Percentiles rank a stretch among this genome's conserved stretches.
These are phyloP conservation scores for Russula abietina DNA, from an alignment of 768 basidiomycete species.

Conservation along the genomic window DNA sequence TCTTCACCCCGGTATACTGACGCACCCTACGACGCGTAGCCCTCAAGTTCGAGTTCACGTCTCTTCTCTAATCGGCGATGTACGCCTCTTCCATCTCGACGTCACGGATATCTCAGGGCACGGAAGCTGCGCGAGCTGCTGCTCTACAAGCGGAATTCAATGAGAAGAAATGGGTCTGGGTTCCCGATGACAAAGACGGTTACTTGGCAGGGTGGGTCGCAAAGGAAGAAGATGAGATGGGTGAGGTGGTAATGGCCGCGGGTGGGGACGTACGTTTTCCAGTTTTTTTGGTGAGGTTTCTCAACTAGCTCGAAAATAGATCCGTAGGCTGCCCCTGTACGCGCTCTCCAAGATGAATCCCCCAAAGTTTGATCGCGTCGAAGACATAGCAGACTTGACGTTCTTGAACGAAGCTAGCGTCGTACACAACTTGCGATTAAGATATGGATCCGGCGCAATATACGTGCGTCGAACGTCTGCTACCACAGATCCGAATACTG, in stretches of 20 bases:
- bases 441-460: constrained; percentile 88
- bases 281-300: constrained; percentile 20
- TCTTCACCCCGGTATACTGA: constrained; percentile 2
- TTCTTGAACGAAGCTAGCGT: constrained; percentile 98
- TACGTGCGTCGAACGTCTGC: constrained; percentile 56
- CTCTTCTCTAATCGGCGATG: constrained; percentile 1
- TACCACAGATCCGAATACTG: constrained; percentile 3
- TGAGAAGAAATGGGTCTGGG: constrained; percentile 99
- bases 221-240: constrained; percentile 75
- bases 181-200: constrained; percentile 86
- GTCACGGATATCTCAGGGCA: constrained; percentile 36
- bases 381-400: constrained; percentile 96
- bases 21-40: constrained; percentile 1
- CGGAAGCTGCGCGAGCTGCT: constrained; percentile 74
- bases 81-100: constrained; percentile 29
- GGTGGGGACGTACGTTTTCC: constrained; percentile 63
- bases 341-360: constrained; percentile 95
- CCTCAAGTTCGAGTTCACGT: background rate
- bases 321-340: constrained; percentile 67
- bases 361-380: constrained; percentile 95
- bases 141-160: constrained; percentile 94
- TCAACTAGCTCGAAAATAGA: constrained; percentile 33
- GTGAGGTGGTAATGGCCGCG: constrained; percentile 78
- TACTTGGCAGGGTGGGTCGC: constrained; percentile 94
- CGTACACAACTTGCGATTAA: constrained; percentile 90